Conservation (phyloP, 306 rosid species). For the Castanea mollissima region DNA sequence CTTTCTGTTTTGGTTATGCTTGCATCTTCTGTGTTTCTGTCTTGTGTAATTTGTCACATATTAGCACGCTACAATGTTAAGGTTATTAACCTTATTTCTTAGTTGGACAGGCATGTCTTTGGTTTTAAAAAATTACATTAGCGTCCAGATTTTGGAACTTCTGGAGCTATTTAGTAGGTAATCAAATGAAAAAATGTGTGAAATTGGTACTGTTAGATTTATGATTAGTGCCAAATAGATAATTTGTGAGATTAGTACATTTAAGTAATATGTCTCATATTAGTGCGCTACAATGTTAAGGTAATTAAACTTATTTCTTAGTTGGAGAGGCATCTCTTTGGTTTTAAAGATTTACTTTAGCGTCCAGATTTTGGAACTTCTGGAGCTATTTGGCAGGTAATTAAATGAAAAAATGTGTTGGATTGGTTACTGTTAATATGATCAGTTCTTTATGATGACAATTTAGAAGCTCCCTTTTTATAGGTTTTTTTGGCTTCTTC, state of each 20-base stretch:
- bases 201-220: no score
- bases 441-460: background rate
- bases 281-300: background rate
- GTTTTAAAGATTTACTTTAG: background rate
- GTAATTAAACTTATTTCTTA: background rate
- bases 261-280: background rate
- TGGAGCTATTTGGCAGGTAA: background rate
- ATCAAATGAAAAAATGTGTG: no score
- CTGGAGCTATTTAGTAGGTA: no score
- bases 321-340: background rate
- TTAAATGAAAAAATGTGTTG: background rate
- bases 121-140: background rate
- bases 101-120: background rate
- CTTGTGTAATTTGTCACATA: background rate
- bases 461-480: background rate
- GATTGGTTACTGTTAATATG: background rate
- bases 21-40: background rate
- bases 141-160: no score
- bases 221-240: no score
- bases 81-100: background rate
- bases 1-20: constrained; percentile 14
- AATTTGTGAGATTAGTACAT: no score
- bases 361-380: background rate
- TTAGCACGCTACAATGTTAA: background rate
- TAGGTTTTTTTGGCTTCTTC: background rate